A percentile compares a stretch with the other conserved stretches of the same genome.
Conservation (phyloP, 345 rosid species). For the Pugionium cornutum region DNA sequence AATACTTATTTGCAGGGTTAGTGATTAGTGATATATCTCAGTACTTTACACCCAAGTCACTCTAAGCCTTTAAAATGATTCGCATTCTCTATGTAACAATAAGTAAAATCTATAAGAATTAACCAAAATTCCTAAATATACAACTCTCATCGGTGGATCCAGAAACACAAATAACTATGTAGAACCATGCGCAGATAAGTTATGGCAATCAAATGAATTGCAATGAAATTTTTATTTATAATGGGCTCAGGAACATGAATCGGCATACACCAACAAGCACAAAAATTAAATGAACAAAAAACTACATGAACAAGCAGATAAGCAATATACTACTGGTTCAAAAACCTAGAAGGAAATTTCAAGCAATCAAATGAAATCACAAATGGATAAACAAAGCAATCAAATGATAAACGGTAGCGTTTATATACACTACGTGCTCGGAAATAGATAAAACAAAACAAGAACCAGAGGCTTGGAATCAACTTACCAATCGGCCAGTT, state of each 20-base stretch:
- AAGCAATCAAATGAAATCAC: neutral
- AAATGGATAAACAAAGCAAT: neutral
- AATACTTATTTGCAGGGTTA: neutral
- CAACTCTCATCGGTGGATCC: neutral
- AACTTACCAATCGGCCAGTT: slow-evolving; percentile 58
- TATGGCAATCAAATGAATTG: neutral
- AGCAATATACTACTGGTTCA: neutral
- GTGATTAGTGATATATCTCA: neutral
- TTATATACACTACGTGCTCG: neutral
- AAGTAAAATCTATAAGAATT: neutral
- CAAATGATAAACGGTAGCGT: neutral
- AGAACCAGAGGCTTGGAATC: neutral
- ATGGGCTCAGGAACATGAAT: neutral
- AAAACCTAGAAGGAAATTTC: slow-evolving; percentile 3
- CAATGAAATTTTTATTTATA: neutral
- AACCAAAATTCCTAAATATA: neutral
- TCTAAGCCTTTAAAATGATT: neutral
- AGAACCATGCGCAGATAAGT: neutral
- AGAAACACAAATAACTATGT: neutral
- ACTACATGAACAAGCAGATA: neutral
- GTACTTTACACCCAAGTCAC: slow-evolving; percentile 5
- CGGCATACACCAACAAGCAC: neutral
- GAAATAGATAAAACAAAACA: neutral
- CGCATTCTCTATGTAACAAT: neutral
- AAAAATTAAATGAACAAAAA: neutral